Conservation (phyloP, 169 alveolate species). For the Plasmodium inui region DNA sequence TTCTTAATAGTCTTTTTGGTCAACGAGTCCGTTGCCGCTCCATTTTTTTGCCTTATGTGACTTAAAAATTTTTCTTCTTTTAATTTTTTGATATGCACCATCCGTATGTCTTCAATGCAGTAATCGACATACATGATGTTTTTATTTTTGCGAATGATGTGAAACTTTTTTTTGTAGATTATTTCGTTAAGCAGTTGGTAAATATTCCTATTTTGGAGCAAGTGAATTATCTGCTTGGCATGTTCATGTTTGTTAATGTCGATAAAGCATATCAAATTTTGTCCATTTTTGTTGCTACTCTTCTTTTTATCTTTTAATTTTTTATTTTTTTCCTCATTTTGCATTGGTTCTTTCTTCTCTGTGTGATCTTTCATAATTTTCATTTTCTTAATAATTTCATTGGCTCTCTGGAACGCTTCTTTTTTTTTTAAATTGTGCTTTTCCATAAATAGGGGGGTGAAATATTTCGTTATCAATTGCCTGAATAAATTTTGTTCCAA, state of each 20-base stretch:
- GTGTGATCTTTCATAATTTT: slow-evolving; percentile 29
- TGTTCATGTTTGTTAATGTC: slow-evolving; percentile 69
- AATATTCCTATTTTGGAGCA: slow-evolving; percentile 65
- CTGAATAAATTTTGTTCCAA: slow-evolving; percentile 58
- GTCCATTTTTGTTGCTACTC: neutral
- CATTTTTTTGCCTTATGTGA: slow-evolving; percentile 45
- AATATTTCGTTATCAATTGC: slow-evolving; percentile 45
- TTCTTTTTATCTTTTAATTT: neutral
- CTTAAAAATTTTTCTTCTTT: slow-evolving; percentile 70
- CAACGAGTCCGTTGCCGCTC: neutral
- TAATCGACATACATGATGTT: slow-evolving; percentile 69
- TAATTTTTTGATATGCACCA: slow-evolving; percentile 70
- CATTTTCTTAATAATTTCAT: slow-evolving; percentile 62
- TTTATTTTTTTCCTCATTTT: slow-evolving; percentile 1
- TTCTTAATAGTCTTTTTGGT: slow-evolving; percentile 27
- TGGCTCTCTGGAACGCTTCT: slow-evolving; percentile 61
- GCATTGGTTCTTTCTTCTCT: neutral
- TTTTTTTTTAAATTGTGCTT: slow-evolving; percentile 63
- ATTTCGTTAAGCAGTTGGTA: slow-evolving; percentile 36
- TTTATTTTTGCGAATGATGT: slow-evolving; percentile 41
- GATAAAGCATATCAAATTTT: slow-evolving; percentile 57
- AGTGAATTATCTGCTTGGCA: slow-evolving; percentile 37
- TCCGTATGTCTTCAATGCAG: slow-evolving; percentile 72
- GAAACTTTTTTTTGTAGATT: slow-evolving; percentile 55
- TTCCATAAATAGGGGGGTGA: slow-evolving; percentile 72